phyloP scores from a whole-genome alignment of 371 early-diverging fungal species.

The Haplosporangium sp. region DNA sequence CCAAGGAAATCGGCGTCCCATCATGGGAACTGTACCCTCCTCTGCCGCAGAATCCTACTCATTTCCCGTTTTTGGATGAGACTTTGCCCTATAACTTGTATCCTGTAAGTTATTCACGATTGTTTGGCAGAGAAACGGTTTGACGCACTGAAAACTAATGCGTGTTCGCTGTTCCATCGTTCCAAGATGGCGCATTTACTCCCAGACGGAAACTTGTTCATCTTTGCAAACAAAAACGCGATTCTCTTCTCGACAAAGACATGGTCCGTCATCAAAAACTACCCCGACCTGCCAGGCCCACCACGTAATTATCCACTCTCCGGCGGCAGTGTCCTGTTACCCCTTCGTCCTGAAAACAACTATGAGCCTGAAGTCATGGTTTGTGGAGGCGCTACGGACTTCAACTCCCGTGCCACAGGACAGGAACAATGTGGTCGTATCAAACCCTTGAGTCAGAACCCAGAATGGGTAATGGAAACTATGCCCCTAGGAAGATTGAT shows the following conservation, averaged over 20 bases:
- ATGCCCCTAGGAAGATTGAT: conserved; percentile 62
- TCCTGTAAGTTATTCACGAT: conserved; percentile 41
- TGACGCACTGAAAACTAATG: background rate
- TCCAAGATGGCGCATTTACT: conserved; percentile 57
- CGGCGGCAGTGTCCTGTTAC: conserved; percentile 63
- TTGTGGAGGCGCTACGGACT: conserved; percentile 59
- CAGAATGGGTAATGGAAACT: conserved; percentile 56
- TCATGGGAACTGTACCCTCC: conserved; percentile 57
- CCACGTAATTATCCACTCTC: conserved; percentile 74
- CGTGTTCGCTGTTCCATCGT: background rate
- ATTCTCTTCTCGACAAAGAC: conserved; percentile 64
- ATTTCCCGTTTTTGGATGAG: conserved; percentile 63
- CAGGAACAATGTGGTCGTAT: conserved; percentile 56
- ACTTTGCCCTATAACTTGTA: conserved; percentile 74
- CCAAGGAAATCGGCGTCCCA: conserved; percentile 62
- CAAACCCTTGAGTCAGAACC: conserved; percentile 25
- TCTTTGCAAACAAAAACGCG: conserved; percentile 66
- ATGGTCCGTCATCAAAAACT: conserved; percentile 57
- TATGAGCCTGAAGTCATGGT: conserved; percentile 58
- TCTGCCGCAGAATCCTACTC: conserved; percentile 33
- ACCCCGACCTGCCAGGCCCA: conserved; percentile 67
- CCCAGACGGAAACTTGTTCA: conserved; percentile 65
- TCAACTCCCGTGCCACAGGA: conserved; percentile 23
- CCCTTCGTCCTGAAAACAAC: conserved; percentile 57
- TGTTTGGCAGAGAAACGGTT: too few relatives aligned